phyloP scores from a whole-genome alignment of 148 eudicot species.

The Rhododendron mucronatum region DNA sequence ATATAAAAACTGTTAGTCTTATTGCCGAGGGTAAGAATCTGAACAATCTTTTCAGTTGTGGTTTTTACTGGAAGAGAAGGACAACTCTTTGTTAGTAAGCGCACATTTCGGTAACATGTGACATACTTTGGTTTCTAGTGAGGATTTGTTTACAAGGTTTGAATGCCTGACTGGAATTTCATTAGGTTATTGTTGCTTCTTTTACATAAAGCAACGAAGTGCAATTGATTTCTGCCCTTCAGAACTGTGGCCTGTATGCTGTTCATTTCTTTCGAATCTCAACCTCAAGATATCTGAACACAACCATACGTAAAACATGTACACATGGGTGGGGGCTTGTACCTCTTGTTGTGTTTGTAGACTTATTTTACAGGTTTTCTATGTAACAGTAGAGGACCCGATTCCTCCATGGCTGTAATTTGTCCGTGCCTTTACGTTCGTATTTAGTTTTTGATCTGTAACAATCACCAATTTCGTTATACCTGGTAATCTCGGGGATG shows the following conservation, averaged over 20 bases:
- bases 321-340: not conserved
- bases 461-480: not conserved
- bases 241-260: not conserved
- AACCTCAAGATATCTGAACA: too few relatives aligned
- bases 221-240: not conserved
- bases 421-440: not conserved
- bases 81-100: not conserved
- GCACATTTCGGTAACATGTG: not conserved
- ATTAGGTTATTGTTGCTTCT: not conserved
- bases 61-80: not conserved
- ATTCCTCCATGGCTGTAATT: not conserved
- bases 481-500: too few relatives aligned
- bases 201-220: not conserved
- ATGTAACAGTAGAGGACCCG: not conserved
- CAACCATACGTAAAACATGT: too few relatives aligned
- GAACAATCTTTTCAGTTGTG: not conserved
- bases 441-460: not conserved
- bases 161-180: not conserved
- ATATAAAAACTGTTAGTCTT: not conserved
- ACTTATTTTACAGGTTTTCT: not conserved
- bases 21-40: not conserved
- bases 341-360: not conserved
- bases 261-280: not conserved
- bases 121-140: not conserved
- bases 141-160: not conserved